These are phyloP conservation scores for Chlorella sp. DNA, from an alignment of 139 green algal genomes.

Conservation along the genomic window DNA sequence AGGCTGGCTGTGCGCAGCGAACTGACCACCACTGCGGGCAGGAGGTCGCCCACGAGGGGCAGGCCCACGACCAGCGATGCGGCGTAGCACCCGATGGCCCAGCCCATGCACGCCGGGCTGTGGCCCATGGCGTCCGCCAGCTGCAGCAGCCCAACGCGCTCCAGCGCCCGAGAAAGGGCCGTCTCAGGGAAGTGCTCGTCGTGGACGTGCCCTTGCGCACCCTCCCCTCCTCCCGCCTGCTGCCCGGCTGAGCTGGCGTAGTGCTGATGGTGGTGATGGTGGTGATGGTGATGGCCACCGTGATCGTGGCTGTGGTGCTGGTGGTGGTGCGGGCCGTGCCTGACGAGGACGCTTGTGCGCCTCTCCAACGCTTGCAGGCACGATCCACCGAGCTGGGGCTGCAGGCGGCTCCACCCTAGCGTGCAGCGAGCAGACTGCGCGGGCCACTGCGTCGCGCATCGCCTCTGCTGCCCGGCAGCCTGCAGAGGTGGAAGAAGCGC, in stretches of 20 bases:
- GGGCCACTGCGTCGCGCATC: too few relatives aligned
- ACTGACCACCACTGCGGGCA: neutral
- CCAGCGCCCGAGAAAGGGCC: neutral
- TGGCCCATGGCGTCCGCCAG: neutral
- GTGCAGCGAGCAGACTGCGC: too few relatives aligned
- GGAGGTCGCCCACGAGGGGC: neutral
- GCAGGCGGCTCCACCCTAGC: too few relatives aligned
- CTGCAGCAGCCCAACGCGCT: neutral
- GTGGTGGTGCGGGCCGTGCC: neutral
- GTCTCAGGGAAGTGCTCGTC: neutral
- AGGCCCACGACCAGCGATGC: constrained; percentile 5
- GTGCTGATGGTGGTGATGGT: neutral
- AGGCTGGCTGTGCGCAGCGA: neutral
- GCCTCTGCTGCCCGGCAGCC: too few relatives aligned
- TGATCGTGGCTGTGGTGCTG: neutral
- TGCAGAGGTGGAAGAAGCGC: too few relatives aligned
- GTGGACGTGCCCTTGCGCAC: neutral
- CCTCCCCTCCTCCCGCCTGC: too few relatives aligned
- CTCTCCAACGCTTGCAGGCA: neutral
- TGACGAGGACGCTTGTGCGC: neutral
- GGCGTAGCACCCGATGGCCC: neutral
- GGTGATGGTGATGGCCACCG: neutral
- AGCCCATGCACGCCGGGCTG: neutral
- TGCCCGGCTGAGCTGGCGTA: too few relatives aligned
- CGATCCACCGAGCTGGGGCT: too few relatives aligned